Evolutionary conservation across 225 moss, liverwort and hornwort species (phyloP), one percentile per base, ranked within the genome.

Genomic region (Sphagnum contortum): DNA sequence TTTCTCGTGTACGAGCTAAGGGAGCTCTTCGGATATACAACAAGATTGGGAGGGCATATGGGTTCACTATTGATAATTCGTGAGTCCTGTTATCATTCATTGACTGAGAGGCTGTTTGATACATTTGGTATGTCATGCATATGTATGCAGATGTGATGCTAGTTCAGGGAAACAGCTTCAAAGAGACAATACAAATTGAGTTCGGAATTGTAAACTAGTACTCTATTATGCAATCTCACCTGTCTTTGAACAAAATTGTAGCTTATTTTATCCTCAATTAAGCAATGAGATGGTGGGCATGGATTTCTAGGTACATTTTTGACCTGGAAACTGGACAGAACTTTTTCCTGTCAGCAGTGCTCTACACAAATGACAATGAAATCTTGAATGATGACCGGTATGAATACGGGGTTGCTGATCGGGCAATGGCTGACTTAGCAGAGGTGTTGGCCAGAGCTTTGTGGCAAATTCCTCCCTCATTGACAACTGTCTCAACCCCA

Each of bases 41-140:
- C 76, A 91, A 94, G 71, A 74, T 88, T 71, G 94, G 94, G 61
- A 84, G 91, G 57, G 91, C 91, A 59, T 91, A 89, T 73, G 94
- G 91, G 53, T 94, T 94, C 71, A 80, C 91, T 48, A 61, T 91
- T 14, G 91, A 94, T 11, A 94, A 94, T 67, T 79, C 94, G 86
- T 88, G 76, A 29, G 79, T 77, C 4, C 14, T 64, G 4, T 62
- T 50, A 7, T 7, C 9, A 46, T 44, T 47, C 59, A 12, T 50
- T 66, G 29, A 29, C 29, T 29, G 12, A 57, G 11, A 5, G 55
- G 55, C 55, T 4, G 11, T 57, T 2, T 57, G 56, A 4, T 57
- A 10, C 10, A 53, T 10, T 53, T 53, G 53, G 10, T 53, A 53
- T 1, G 2, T 1, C 53, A 6, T 53, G 53, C 29, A 29, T 29